Percentiles rank a stretch among this genome's conserved stretches.
phyloP scores from a whole-genome alignment of 768 basidiomycete species.

The Russula olivacea region DNA sequence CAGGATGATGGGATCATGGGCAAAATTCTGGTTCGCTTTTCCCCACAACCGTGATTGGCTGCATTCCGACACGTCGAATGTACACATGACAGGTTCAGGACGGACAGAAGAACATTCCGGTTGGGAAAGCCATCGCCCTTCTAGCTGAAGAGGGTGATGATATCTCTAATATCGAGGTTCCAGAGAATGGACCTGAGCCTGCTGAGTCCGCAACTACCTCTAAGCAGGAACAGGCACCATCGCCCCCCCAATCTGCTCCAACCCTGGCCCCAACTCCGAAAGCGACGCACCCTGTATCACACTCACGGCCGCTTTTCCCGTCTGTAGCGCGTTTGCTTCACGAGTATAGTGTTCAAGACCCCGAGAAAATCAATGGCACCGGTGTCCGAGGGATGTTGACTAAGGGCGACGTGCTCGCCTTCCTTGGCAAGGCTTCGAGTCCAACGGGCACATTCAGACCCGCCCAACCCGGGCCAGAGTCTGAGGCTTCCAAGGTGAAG shows the following conservation, averaged over 20 bases:
- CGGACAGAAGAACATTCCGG: constrained; percentile 77
- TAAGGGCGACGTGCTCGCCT: constrained; percentile 89
- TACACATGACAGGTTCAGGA: constrained; percentile 49
- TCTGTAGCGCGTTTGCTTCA: constrained; percentile 79
- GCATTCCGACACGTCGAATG: background rate
- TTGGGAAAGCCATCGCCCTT: constrained; percentile 87
- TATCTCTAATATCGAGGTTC: constrained; percentile 72
- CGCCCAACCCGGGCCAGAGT: constrained; percentile 23
- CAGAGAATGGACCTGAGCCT: constrained; percentile 37
- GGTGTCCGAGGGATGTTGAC: constrained; percentile 92
- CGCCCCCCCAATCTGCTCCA: constrained; percentile 29
- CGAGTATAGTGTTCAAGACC: constrained; percentile 52
- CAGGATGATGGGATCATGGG: constrained; percentile 94
- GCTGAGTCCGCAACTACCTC: constrained; percentile 10
- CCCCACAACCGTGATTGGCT: background rate
- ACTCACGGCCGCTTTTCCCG: constrained; percentile 77
- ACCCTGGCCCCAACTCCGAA: constrained; percentile 29
- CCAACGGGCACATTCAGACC: constrained; percentile 72
- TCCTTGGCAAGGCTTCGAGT: constrained; percentile 74
- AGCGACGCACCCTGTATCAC: constrained; percentile 36
- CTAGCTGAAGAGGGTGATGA: constrained; percentile 96
- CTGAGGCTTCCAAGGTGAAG: constrained; percentile 29
- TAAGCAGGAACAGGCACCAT: constrained; percentile 28
- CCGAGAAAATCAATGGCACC: constrained; percentile 74
- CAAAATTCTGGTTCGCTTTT: constrained; percentile 74